Conservation (phyloP, 1,284 basidiomycete genomes). For the Lentinus polychrous region DNA sequence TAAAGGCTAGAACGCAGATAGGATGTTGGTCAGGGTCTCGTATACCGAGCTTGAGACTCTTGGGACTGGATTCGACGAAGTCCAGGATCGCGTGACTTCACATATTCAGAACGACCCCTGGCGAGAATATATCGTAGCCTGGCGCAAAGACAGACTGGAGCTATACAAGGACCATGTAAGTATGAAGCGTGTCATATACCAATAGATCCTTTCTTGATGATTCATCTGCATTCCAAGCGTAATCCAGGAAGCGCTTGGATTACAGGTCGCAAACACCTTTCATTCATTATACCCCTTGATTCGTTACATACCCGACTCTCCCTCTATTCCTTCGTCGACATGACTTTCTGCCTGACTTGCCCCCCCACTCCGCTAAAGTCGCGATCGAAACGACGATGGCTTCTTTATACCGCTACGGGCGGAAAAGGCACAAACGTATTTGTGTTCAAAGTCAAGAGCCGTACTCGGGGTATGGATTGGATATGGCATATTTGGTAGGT, state of each 20-base stretch:
- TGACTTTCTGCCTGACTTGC: constrained; percentile 73
- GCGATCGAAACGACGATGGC: constrained; percentile 32
- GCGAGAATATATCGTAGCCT: constrained; percentile 75
- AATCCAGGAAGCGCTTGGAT: constrained; percentile 57
- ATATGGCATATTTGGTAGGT: constrained; percentile 72
- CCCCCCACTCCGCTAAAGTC: constrained; percentile 42
- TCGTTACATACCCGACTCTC: constrained; percentile 56
- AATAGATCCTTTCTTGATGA: too few relatives aligned
- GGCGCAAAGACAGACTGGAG: constrained; percentile 69
- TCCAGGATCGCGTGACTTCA: constrained; percentile 51
- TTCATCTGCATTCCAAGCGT: constrained; percentile 31
- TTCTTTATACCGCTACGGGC: constrained; percentile 38
- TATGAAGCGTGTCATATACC: constrained; percentile 8
- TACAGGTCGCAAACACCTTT: constrained; percentile 58
- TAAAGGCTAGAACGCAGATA: constrained; percentile 40
- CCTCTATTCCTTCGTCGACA: constrained; percentile 75
- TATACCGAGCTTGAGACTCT: constrained; percentile 51
- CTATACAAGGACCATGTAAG: constrained; percentile 75
- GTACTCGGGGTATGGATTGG: constrained; percentile 75
- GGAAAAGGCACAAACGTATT: constrained; percentile 69
- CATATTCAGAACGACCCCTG: constrained; percentile 63
- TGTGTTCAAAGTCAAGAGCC: constrained; percentile 69
- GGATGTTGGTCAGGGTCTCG: constrained; percentile 76
- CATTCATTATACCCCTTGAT: constrained; percentile 63
- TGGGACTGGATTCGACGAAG: constrained; percentile 58